Conservation (phyloP, 139 green algal genomes). For the Volvox africanus region DNA sequence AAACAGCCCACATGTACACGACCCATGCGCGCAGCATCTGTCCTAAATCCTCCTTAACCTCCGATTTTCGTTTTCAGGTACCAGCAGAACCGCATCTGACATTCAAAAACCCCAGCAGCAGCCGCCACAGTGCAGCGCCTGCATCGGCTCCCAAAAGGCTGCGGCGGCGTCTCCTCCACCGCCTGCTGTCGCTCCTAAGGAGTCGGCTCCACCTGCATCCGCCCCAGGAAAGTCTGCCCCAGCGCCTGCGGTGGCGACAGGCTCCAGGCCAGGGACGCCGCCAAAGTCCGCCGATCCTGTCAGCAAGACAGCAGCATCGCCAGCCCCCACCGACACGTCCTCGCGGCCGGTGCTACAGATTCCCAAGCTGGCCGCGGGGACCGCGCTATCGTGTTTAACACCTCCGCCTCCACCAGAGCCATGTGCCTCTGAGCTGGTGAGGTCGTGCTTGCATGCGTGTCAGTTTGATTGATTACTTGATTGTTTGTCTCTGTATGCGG, state of each 20-base stretch:
- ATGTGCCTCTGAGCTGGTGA: slow-evolving; percentile 9
- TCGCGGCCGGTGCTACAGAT: not conserved
- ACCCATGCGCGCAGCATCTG: no score
- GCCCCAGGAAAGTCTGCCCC: not conserved
- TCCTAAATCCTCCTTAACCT: no score
- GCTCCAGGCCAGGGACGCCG: not conserved
- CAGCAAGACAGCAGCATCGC: not conserved
- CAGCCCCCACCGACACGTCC: not conserved
- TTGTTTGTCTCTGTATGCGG: no score
- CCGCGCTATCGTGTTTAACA: slow-evolving; percentile 3
- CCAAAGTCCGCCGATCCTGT: not conserved
- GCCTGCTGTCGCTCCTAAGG: not conserved
- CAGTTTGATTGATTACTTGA: no score
- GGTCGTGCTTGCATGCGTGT: no score
- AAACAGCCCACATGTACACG: no score
- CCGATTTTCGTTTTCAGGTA: no score
- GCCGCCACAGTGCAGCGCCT: not conserved
- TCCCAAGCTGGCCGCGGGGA: not conserved
- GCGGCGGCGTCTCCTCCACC: not conserved
- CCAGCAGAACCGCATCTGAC: not conserved
- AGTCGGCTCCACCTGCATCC: not conserved
- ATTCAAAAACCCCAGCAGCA: not conserved
- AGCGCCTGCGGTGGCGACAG: not conserved
- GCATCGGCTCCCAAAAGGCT: not conserved
- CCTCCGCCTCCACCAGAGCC: no score